Evolutionary conservation across 345 rosid species (phyloP).

Genomic region (Diplotaxis tenuifolia): DNA sequence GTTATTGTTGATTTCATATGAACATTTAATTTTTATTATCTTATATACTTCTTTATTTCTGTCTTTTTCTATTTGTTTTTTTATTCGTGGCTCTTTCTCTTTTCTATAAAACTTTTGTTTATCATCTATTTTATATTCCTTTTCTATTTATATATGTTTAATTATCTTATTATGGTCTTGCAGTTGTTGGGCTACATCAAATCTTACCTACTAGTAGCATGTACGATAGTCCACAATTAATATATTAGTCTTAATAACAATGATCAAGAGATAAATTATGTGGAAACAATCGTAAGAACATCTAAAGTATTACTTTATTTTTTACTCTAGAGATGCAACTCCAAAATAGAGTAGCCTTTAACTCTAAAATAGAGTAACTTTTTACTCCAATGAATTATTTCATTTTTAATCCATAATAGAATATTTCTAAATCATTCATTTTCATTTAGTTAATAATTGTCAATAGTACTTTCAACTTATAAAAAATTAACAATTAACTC

Average conservation of each 20-base stretch:
- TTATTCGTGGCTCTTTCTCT: background rate
- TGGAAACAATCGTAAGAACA: constrained; percentile 8
- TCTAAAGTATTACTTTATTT: no score
- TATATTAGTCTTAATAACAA: no score
- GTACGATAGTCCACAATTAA: background rate
- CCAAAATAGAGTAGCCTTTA: no score
- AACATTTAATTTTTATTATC: background rate
- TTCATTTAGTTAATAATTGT: no score
- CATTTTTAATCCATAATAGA: no score
- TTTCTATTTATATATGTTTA: background rate
- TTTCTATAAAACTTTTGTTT: background rate
- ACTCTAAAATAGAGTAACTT: no score
- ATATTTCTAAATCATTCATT: no score
- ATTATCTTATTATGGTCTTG: constrained; percentile 2
- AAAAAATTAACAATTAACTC: no score
- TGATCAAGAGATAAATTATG: background rate
- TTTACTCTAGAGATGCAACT: no score
- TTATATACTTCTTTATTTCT: no score
- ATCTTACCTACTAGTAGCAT: constrained; percentile 8
- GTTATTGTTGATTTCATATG: background rate
- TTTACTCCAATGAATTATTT: no score
- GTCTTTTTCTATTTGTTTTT: background rate
- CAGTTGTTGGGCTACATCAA: constrained; percentile 34
- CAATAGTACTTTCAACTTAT: no score
- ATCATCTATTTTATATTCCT: background rate